These are phyloP conservation scores for Fusarium citri DNA, from an alignment of 2,329 filamentous ascomycete genomes.

Conservation along the genomic window DNA sequence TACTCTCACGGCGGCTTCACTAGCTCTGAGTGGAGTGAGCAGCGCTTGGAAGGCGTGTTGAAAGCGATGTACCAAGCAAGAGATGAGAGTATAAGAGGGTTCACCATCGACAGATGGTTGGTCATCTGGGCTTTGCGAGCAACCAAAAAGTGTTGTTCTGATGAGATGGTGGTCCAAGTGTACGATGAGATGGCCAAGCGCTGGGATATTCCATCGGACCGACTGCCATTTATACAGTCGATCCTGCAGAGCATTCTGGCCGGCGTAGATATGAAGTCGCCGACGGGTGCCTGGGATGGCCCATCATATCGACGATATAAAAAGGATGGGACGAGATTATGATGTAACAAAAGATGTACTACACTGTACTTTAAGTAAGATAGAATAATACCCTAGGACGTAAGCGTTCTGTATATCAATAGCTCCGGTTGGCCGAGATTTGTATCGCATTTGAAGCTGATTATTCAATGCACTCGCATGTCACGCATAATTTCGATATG, in stretches of 20 bases:
- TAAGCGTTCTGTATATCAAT: slow-evolving; percentile 28
- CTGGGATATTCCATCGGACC: slow-evolving; percentile 58
- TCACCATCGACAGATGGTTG: slow-evolving; percentile 71
- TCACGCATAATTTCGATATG: slow-evolving; percentile 8
- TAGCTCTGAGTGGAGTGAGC: slow-evolving; percentile 76
- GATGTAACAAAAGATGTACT: slow-evolving; percentile 44
- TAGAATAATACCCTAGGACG: slow-evolving; percentile 41
- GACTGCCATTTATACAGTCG: slow-evolving; percentile 60
- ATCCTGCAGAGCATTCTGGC: slow-evolving; percentile 58
- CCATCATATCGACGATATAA: slow-evolving; percentile 40
- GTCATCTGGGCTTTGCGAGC: slow-evolving; percentile 71
- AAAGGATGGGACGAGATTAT: slow-evolving; percentile 48
- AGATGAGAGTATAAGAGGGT: slow-evolving; percentile 57
- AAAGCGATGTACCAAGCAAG: slow-evolving; percentile 69
- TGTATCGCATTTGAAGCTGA: slow-evolving; percentile 2
- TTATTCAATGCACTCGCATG: background rate
- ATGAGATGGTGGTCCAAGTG: slow-evolving; percentile 63
- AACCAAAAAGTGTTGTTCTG: slow-evolving; percentile 69
- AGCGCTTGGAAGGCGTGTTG: slow-evolving; percentile 76
- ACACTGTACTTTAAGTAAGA: slow-evolving; percentile 39
- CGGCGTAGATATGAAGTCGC: slow-evolving; percentile 48
- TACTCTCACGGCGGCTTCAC: slow-evolving; percentile 73
- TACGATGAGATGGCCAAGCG: slow-evolving; percentile 63
- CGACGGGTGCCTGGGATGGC: slow-evolving; percentile 42
- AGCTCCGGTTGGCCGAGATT: background rate